Conservation (phyloP, 306 rosid species). For the Dalbergia cochinchinensis region DNA sequence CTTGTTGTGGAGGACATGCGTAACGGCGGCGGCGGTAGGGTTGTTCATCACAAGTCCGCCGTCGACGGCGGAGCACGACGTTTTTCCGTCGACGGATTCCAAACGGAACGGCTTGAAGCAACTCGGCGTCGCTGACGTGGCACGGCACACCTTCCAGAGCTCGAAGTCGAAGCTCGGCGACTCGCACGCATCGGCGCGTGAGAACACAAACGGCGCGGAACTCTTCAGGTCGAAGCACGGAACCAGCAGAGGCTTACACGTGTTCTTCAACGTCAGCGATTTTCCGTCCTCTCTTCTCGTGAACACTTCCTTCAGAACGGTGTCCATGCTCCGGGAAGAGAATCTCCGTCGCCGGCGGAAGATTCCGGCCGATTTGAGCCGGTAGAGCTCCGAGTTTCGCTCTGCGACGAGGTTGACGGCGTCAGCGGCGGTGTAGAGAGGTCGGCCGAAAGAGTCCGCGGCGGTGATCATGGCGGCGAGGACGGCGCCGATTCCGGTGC, state of each 20-base stretch:
- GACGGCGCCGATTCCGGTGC: conserved; percentile 87
- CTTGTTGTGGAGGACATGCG: conserved; percentile 93
- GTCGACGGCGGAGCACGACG: conserved; percentile 84
- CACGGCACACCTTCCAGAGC: conserved; percentile 94
- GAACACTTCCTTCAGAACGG: conserved; percentile 66
- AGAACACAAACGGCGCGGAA: conserved; percentile 95
- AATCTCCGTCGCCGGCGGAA: conserved; percentile 61
- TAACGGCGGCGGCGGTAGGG: conserved; percentile 93
- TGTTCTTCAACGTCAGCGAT: conserved; percentile 76
- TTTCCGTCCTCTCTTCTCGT: conserved; percentile 61
- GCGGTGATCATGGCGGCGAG: conserved; percentile 83
- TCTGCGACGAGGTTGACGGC: conserved; percentile 57
- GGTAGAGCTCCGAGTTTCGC: conserved; percentile 65
- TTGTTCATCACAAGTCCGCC: conserved; percentile 98
- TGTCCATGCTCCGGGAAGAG: conserved; percentile 77
- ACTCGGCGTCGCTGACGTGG: conserved; percentile 88
- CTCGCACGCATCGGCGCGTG: conserved; percentile 91
- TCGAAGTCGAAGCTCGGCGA: conserved; percentile 94
- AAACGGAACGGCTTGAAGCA: conserved; percentile 79
- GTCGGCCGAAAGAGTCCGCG: conserved; percentile 74
- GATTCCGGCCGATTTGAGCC: conserved; percentile 45
- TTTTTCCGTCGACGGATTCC: conserved; percentile 83
- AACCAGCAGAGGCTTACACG: conserved; percentile 85
- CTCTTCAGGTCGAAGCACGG: conserved; percentile 97
- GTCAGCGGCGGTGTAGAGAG: conserved; percentile 75